Base-by-base conservation (phyloP, 2,329 filamentous ascomycete species). In the Leptodontidium sp. region DNA sequence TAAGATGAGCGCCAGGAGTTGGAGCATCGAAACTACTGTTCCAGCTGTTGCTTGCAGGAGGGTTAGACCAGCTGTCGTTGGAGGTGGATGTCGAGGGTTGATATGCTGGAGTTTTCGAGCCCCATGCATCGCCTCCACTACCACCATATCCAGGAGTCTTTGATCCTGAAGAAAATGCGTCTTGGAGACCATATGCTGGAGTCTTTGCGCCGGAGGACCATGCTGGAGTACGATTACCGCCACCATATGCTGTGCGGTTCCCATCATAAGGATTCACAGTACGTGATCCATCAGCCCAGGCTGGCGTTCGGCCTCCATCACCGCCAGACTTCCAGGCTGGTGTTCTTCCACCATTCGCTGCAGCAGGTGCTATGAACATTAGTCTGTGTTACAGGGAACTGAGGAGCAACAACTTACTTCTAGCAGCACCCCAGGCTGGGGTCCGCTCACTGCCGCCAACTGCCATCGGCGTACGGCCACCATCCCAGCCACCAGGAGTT, bases 121-220 rank as follows among this genome's bases (percentile, higher is more conserved):
- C 86, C 88, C 88, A 90, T 6, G 85, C 81, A 68, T 90, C 87
- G 61, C 83, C 87, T 62, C 83, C 84, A 62, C 83, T 83, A 64
- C 84, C 86, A 76, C 85, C 87, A 64, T 92, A 94, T 1, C 88
- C 90, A 2, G 94, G 94, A 0, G 93, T 97, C 79, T 94, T 93
- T 38, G 91, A 91, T 8, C 91, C 90, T 66, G 86, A 85, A 65
- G 85, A 87, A 75, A 91, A 92, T 24, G 85, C 84, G 75, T 91
- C 87, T 83, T 24, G 77, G 24, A 78, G 76, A 24, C 77, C 77
- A 70, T 84, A 84, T 1, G 88, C 88, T 65, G 92, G 83, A 0
- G 92, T 95, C 78, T 91, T 91, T 65, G 90, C 88, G 64, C 91
- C 92, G 1, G 93, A 91, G 68, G 90, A 90, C 92, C 92, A 94